Conservation (phyloP, 2,329 filamentous ascomycete genomes). For the Emergomyces pasteurianus region DNA sequence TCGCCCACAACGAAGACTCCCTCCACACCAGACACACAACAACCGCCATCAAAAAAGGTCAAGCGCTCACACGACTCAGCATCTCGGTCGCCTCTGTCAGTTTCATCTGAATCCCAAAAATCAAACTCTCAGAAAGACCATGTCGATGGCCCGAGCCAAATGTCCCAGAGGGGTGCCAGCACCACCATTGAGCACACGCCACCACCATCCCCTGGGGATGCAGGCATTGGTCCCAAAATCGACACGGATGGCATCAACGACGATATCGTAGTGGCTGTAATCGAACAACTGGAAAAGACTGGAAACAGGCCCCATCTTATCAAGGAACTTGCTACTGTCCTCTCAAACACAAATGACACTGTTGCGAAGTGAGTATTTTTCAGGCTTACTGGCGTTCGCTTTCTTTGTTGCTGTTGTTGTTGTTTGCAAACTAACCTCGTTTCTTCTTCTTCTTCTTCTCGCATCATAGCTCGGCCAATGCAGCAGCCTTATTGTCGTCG, state of each 20-base stretch:
- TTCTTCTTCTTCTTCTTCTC: slow-evolving; percentile 9
- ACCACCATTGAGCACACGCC: slow-evolving; percentile 61
- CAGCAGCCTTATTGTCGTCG: slow-evolving; percentile 88
- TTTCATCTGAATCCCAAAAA: slow-evolving; percentile 18
- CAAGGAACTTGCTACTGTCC: slow-evolving; percentile 75
- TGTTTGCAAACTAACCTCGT: no score
- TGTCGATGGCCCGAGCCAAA: slow-evolving; percentile 14
- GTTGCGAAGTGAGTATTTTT: slow-evolving; percentile 71
- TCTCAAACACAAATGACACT: slow-evolving; percentile 63
- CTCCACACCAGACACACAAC: slow-evolving; percentile 43
- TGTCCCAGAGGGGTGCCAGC: slow-evolving; percentile 36
- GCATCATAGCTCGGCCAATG: slow-evolving; percentile 71
- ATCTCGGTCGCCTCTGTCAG: slow-evolving; percentile 31
- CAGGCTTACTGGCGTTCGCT: not conserved
- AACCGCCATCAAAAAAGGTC: slow-evolving; percentile 51
- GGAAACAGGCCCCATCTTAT: slow-evolving; percentile 88
- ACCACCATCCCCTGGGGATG: slow-evolving; percentile 56
- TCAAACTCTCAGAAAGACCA: slow-evolving; percentile 21
- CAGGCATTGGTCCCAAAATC: slow-evolving; percentile 42
- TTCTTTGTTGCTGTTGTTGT: no score
- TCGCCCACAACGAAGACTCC: slow-evolving; percentile 50
- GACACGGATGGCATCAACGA: slow-evolving; percentile 81
- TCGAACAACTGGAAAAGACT: slow-evolving; percentile 77
- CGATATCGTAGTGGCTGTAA: slow-evolving; percentile 85
- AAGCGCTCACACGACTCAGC: slow-evolving; percentile 61